A percentile compares a stretch with the other conserved stretches of the same genome.
These are phyloP conservation scores for Suillus variegatus DNA, from an alignment of 768 basidiomycete species.

Conservation along the genomic window DNA sequence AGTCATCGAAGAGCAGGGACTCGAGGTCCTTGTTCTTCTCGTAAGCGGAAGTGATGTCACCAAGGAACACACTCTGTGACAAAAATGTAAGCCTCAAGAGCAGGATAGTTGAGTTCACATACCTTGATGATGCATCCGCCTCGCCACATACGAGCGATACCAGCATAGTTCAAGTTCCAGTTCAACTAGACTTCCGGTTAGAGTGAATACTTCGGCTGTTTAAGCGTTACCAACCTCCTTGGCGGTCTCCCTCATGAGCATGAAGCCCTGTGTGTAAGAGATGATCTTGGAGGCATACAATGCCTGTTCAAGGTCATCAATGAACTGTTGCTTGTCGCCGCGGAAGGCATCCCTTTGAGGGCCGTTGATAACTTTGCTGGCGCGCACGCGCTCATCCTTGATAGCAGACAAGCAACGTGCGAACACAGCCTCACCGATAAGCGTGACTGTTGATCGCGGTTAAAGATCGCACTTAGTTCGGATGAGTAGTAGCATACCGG, in stretches of 20 bases:
- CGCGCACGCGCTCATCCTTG: slow-evolving; percentile 93
- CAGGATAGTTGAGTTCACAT: slow-evolving; percentile 22
- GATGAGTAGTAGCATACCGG: slow-evolving; percentile 51
- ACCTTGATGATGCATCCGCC: slow-evolving; percentile 99
- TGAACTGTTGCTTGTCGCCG: slow-evolving; percentile 98
- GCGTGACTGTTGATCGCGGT: slow-evolving; percentile 65
- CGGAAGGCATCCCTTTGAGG: slow-evolving; percentile 93
- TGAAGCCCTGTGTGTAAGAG: slow-evolving; percentile 99
- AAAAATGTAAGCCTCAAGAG: slow-evolving; percentile 12
- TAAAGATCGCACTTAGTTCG: slow-evolving; percentile 10
- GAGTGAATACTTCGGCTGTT: slow-evolving; percentile 3
- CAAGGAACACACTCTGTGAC: slow-evolving; percentile 82
- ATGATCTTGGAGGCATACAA: slow-evolving; percentile 99
- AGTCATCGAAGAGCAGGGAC: slow-evolving; percentile 92
- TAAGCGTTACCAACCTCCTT: slow-evolving; percentile 62
- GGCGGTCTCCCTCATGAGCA: slow-evolving; percentile 98
- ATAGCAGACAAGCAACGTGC: slow-evolving; percentile 96
- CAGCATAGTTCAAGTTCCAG: slow-evolving; percentile 97
- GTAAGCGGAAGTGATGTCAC: slow-evolving; percentile 91
- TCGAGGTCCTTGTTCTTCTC: slow-evolving; percentile 82
- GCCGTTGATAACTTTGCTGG: slow-evolving; percentile 87
- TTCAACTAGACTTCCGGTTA: slow-evolving; percentile 43
- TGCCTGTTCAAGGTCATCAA: slow-evolving; percentile 98
- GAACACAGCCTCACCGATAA: slow-evolving; percentile 99
- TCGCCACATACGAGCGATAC: slow-evolving; percentile 99